Percentiles rank a stretch among this genome's conserved stretches.
phyloP scores from a whole-genome alignment of 306 rosid species.

The Malus asiatica region DNA sequence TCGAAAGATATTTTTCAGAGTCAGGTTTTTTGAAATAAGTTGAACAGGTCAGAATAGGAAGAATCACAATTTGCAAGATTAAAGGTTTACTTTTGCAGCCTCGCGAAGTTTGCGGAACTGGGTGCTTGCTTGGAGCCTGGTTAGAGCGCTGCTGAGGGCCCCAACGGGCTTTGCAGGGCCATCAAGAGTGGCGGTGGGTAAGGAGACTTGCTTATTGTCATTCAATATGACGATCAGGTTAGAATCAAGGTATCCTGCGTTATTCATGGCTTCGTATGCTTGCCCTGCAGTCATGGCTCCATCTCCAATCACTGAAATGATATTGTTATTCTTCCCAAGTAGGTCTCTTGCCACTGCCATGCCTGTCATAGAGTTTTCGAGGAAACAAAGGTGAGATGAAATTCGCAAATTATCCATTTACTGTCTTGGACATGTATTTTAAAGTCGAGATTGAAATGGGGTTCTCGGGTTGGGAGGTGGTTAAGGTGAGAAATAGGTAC shows the following conservation, averaged over 20 bases:
- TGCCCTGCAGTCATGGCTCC: constrained; percentile 98
- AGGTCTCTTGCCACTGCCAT: constrained; percentile 96
- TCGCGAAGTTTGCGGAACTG: constrained; percentile 69
- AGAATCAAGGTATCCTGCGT: constrained; percentile 76
- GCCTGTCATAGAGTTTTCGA: constrained; percentile 34
- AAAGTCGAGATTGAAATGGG: background rate
- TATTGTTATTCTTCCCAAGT: constrained; percentile 58
- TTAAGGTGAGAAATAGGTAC: constrained; percentile 28
- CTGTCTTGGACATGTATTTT: background rate
- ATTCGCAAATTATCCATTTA: background rate
- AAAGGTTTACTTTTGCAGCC: constrained; percentile 67
- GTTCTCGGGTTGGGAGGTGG: background rate
- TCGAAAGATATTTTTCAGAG: constrained; percentile 8
- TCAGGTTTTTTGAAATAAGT: constrained; percentile 15
- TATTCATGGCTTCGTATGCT: constrained; percentile 96
- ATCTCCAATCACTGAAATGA: constrained; percentile 89
- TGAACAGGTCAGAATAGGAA: background rate
- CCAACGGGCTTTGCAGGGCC: constrained; percentile 95
- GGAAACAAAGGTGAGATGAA: background rate
- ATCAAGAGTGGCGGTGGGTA: constrained; percentile 90
- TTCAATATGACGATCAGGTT: constrained; percentile 79
- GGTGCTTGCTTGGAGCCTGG: constrained; percentile 82
- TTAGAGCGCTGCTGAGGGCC: constrained; percentile 66
- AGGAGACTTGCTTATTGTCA: constrained; percentile 92
- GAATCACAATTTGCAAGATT: background rate